These are phyloP conservation scores for Metarhizium brunneum DNA, from an alignment of 2,329 filamentous ascomycete genomes.

Conservation along the genomic window DNA sequence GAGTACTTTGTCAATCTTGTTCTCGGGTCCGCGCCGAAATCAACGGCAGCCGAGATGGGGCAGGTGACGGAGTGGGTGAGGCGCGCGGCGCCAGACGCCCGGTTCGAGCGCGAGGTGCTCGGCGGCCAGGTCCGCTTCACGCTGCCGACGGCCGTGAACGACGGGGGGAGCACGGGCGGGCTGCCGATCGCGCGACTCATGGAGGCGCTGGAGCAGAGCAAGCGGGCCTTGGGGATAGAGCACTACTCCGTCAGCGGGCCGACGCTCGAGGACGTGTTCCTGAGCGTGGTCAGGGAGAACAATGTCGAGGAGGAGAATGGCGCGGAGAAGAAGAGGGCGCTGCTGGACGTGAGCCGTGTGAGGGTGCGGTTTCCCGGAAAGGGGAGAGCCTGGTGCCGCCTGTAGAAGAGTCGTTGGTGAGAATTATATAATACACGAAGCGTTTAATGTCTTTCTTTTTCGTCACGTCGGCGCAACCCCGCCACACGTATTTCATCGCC, in stretches of 20 bases:
- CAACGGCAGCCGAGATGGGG: conserved; percentile 57
- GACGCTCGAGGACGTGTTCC: conserved; percentile 83
- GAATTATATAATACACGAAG: too few relatives aligned
- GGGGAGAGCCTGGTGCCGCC: too few relatives aligned
- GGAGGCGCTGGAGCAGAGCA: conserved; percentile 62
- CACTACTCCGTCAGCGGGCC: conserved; percentile 84
- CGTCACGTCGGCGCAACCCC: too few relatives aligned
- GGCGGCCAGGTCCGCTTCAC: conserved; percentile 79
- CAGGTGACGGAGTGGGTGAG: conserved; percentile 57
- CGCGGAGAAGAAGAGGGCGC: conserved; percentile 20
- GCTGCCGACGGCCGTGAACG: conserved; percentile 8
- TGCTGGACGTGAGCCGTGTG: too few relatives aligned
- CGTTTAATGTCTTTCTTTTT: too few relatives aligned
- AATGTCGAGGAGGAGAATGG: conserved; percentile 68
- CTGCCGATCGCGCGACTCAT: conserved; percentile 61
- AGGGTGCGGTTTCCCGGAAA: too few relatives aligned
- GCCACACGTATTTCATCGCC: too few relatives aligned
- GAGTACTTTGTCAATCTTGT: conserved; percentile 76
- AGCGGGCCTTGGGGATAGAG: conserved; percentile 60
- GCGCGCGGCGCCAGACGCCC: conserved; percentile 50
- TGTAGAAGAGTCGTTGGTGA: too few relatives aligned
- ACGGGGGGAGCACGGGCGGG: conserved; percentile 11
- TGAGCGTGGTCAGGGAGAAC: conserved; percentile 74
- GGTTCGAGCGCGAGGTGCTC: conserved; percentile 64
- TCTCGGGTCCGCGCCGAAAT: conserved; percentile 64